phyloP scores from a whole-genome alignment of 441 rosid genomes.

The Breynia disticha region DNA sequence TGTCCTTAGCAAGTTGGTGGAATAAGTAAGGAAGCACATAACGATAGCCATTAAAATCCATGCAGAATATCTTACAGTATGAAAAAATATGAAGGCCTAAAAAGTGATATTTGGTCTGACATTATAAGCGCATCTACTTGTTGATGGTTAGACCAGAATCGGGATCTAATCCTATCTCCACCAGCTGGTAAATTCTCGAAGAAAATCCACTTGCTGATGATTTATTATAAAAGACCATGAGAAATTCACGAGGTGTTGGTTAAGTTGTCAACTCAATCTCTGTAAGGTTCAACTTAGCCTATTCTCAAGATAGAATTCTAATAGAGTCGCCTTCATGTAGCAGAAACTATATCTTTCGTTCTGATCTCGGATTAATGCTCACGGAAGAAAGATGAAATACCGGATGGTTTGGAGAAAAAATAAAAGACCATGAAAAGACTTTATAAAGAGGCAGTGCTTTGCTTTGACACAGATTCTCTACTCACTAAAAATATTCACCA shows the following conservation, averaged over 20 bases:
- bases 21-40: slow-evolving; percentile 17
- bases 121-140: slow-evolving; percentile 22
- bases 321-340: too few relatives aligned
- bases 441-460: slow-evolving; percentile 17
- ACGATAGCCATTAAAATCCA: slow-evolving; percentile 12
- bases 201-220: slow-evolving; percentile 28
- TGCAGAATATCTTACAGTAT: slow-evolving; percentile 24
- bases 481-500: slow-evolving; percentile 24
- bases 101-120: slow-evolving; percentile 12
- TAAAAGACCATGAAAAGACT: slow-evolving; percentile 25
- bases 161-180: slow-evolving; percentile 49
- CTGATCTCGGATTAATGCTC: too few relatives aligned
- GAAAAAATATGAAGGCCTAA: slow-evolving; percentile 13
- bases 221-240: slow-evolving; percentile 19
- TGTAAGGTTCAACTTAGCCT: too few relatives aligned
- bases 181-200: slow-evolving; percentile 24
- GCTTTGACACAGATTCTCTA: slow-evolving; percentile 22
- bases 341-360: too few relatives aligned
- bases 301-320: too few relatives aligned
- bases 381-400: too few relatives aligned
- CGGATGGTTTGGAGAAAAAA: too few relatives aligned
- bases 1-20: slow-evolving; percentile 27
- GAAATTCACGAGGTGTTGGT: too few relatives aligned
- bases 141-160: slow-evolving; percentile 18
- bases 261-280: too few relatives aligned